Evolutionary conservation across 768 basidiomycete genomes (phyloP).

Genomic region (Holtermannia corniformis): DNA sequence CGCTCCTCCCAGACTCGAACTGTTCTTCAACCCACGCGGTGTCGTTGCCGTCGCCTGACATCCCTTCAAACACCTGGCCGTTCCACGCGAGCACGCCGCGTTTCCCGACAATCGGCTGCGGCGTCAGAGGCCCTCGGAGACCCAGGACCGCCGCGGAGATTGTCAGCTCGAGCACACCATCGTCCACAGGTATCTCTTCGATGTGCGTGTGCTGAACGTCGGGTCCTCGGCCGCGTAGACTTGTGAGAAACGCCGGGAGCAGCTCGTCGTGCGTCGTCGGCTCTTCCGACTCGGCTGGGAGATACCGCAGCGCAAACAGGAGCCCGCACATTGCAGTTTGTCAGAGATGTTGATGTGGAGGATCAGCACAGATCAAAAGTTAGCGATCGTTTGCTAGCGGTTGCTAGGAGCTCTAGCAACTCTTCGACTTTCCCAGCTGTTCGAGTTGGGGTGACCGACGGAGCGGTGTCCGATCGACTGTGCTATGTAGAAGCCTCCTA

Average conservation of each 20-base stretch:
- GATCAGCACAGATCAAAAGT: no score
- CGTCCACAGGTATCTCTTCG: background rate
- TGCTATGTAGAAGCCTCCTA: no score
- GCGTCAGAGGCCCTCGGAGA: constrained; percentile 24
- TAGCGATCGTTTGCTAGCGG: no score
- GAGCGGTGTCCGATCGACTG: no score
- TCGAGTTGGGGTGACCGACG: no score
- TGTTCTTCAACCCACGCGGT: constrained; percentile 16
- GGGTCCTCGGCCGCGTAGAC: constrained; percentile 27
- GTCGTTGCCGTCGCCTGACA: constrained; percentile 28
- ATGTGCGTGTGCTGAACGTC: constrained; percentile 12
- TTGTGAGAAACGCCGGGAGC: no score
- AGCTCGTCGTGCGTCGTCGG: background rate
- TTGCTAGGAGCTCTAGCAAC: no score
- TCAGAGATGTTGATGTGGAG: no score
- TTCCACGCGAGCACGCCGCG: constrained; percentile 37
- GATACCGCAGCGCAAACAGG: background rate
- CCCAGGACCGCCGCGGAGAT: constrained; percentile 33
- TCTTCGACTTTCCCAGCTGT: no score
- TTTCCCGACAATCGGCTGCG: constrained; percentile 30
- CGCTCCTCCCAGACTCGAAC: constrained; percentile 16
- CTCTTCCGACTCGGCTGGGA: background rate
- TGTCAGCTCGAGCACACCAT: constrained; percentile 15
- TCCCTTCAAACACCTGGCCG: constrained; percentile 38
- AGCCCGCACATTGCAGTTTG: background rate